Base-by-base conservation (phyloP, 2,329 filamentous ascomycete species). In the Hymenoscyphus infarciens region DNA sequence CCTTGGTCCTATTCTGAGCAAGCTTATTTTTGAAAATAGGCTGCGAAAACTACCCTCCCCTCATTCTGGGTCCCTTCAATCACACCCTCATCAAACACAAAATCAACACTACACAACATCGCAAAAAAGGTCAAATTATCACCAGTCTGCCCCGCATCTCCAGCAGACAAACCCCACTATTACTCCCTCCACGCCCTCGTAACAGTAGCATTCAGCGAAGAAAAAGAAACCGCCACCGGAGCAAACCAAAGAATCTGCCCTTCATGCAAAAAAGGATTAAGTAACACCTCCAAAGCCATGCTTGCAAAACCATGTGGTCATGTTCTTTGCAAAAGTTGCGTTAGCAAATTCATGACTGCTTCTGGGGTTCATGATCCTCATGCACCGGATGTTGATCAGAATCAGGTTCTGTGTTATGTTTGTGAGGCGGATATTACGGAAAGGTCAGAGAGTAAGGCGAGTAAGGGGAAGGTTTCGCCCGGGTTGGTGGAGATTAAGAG, bases 11-110 rank as follows among this genome's bases (percentile, higher is more conserved):
- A n/a, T n/a, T n/a, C n/a, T n/a, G n/a, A n/a, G n/a, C n/a, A n/a
- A n/a, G n/a, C n/a, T n/a, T n/a, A n/a, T n/a, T n/a, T n/a, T n/a
- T n/a, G n/a, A n/a, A n/a, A n/a, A n/a, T 42, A 70, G 72, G 83
- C 86, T 2, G 80, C 83, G 8, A 90, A 89, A 75, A 83, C 85
- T 1, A 82, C 83, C 16, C 78, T 97, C 0, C 91, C 92, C 0
- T 96, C 92, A 0, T 98, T 98, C 77, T 98, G 94, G 95, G 89
- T 94, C 1, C 94, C 92, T 0, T 91, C 89, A 0, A 83, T 94
- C 62, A 96, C 90, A 0, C 92, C 92, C 0, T 81, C 81, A 0
- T 84, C 84, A 55, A 85, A 87, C 63, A 83, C 82, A 42, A 83
- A 83, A 56, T 78, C 80, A 57, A 78, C 81, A 59, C 78, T 87